Evolutionary conservation across 73 alveolate species (phyloP).

Genomic region (Paramecium sexaurelia): DNA sequence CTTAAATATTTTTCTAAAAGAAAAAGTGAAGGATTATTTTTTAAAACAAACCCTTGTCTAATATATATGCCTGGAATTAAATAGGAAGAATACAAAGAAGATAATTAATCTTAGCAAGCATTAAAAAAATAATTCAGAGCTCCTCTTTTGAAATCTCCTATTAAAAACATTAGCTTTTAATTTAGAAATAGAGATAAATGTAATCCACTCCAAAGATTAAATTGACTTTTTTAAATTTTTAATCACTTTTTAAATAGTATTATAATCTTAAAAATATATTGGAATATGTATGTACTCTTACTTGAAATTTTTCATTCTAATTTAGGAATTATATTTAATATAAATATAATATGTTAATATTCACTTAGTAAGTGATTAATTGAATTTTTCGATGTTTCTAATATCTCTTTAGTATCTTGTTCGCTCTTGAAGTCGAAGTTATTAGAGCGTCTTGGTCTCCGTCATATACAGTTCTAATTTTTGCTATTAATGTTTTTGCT

Average conservation of each 20-base stretch:
- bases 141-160: background rate
- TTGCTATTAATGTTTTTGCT: background rate
- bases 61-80: slow-evolving; percentile 1
- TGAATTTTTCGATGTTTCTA: background rate
- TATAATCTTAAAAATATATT: background rate
- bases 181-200: background rate
- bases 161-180: background rate
- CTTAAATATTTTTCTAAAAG: background rate
- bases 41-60: background rate
- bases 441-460: background rate
- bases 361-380: slow-evolving; percentile 27
- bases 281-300: background rate
- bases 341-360: background rate
- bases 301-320: background rate
- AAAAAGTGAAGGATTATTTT: background rate
- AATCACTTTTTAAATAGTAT: background rate
- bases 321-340: background rate
- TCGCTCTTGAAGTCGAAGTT: slow-evolving; percentile 14
- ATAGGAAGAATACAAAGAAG: slow-evolving; percentile 3
- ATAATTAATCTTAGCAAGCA: background rate
- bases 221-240: background rate
- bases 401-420: background rate
- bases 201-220: background rate
- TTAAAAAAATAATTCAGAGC: background rate
- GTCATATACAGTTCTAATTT: background rate